Conservation (phyloP, 106 monocot species). For the Dioscorea zingiberensis region DNA sequence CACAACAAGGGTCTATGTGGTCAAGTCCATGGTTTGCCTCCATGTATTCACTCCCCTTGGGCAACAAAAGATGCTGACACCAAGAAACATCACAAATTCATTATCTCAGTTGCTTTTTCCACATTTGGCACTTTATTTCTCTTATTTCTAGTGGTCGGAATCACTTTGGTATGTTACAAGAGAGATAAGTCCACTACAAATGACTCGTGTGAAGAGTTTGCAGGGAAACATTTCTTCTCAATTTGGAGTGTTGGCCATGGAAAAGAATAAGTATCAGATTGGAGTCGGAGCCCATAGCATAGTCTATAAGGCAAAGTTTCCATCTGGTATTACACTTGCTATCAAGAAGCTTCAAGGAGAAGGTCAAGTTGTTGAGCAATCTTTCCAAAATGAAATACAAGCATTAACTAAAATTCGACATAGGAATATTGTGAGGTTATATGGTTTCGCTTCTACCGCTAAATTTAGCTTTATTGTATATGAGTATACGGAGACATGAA, state of each 20-base stretch:
- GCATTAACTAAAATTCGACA: constrained; percentile 21
- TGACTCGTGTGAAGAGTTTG: neutral
- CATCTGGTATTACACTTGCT: constrained; percentile 3
- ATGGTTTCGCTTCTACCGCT: constrained; percentile 21
- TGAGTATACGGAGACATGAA: constrained; percentile 33
- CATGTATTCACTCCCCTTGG: neutral
- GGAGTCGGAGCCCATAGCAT: constrained; percentile 21
- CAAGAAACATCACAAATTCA: neutral
- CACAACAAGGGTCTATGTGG: constrained; percentile 23
- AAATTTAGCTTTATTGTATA: constrained; percentile 22
- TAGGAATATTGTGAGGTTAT: constrained; percentile 32
- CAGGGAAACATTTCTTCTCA: no score
- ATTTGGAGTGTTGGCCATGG: neutral
- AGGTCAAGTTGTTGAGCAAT: neutral
- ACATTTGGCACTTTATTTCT: neutral
- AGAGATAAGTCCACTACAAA: neutral
- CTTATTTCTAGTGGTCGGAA: neutral
- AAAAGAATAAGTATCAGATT: constrained; percentile 15
- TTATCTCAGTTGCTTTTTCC: neutral
- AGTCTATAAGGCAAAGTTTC: constrained; percentile 25
- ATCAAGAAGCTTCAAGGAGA: constrained; percentile 27
- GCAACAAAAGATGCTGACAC: neutral
- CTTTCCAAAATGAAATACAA: constrained; percentile 19
- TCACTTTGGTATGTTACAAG: no score
- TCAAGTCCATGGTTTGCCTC: neutral